Conservation (phyloP, 805 yeast species). For the Schwanniomyces polymorphus region DNA sequence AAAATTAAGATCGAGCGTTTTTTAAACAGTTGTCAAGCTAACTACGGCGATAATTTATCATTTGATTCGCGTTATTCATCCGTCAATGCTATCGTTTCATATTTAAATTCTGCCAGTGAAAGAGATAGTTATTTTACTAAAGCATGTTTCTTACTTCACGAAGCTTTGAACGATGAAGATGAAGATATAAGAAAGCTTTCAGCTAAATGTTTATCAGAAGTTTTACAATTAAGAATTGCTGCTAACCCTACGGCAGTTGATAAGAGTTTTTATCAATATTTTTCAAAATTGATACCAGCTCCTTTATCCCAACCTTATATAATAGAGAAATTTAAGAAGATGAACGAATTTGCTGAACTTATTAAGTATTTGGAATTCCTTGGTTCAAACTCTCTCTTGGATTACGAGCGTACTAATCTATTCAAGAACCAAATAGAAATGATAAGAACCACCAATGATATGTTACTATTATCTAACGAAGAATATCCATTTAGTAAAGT, state of each 20-base stretch:
- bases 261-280: not conserved
- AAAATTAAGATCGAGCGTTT: not conserved
- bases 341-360: not conserved
- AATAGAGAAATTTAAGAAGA: not conserved
- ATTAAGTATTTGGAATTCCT: not conserved
- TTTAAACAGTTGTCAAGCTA: not conserved
- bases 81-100: not conserved
- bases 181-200: slow-evolving; percentile 53
- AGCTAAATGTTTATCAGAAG: slow-evolving; percentile 36
- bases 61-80: not conserved
- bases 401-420: slow-evolving; percentile 65
- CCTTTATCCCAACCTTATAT: not conserved
- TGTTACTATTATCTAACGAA: not conserved
- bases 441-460: not conserved
- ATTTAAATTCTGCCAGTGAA: not conserved
- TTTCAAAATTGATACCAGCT: not conserved
- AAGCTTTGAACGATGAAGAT: slow-evolving; percentile 65
- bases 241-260: not conserved
- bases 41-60: not conserved
- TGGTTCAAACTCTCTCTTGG: slow-evolving; percentile 50
- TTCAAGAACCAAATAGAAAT: slow-evolving; percentile 48
- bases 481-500: not conserved
- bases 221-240: slow-evolving; percentile 17
- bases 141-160: slow-evolving; percentile 27
- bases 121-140: slow-evolving; percentile 2